Evolutionary conservation across 1,139 yeast species (phyloP), one percentile per base, ranked within the genome.

Genomic region (Tardiomyces blankii): DNA sequence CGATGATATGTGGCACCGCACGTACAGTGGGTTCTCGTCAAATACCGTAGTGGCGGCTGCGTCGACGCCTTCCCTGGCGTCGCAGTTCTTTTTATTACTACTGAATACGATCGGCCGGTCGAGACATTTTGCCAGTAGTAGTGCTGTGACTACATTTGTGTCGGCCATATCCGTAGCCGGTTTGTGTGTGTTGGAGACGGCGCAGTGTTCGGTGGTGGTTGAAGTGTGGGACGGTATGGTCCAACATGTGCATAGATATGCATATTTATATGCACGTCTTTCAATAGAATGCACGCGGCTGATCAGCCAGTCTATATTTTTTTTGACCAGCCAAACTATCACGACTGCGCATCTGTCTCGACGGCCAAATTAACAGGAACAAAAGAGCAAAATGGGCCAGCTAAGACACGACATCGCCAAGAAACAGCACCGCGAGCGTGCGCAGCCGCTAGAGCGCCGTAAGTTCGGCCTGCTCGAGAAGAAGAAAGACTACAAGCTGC

Each of bases 371-470:
- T n/a, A n/a, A n/a, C n/a, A 21, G 7, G 25, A 21, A 21, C 4
- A 4, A 21, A 21, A 4, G 7, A 9, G 5, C 18, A 39, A 21
- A 27, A 86, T 86, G 95, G 85, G 84, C 39, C 82, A 81, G 52
- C 67, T 84, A 42, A 91, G 83, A 18, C 96, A 88, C 64, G 84
- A 85, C 62, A 80, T 89, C 30, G 96, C 91, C 66, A 91, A 91
- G 70, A 91, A 87, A 60, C 97, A 91, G 71, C 98, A 91, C 59
- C 72, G 88, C 53, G 98, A 91, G 68, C 78, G 98, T 59, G 77
- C 95, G 9, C 98, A 91, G 65, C 82, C 88, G 2, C 70, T 70
- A 42, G 80, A 78, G 43, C 74, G 98, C 49, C 72, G 78, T 57
- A 76, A 75, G 60, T 80, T 74, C 65, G 97, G 97, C 38, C 77